Evolutionary conservation across 169 alveolate genomes (phyloP), one percentile per base, ranked within the genome.

Genomic region (Cryptosporidium sp.): DNA sequence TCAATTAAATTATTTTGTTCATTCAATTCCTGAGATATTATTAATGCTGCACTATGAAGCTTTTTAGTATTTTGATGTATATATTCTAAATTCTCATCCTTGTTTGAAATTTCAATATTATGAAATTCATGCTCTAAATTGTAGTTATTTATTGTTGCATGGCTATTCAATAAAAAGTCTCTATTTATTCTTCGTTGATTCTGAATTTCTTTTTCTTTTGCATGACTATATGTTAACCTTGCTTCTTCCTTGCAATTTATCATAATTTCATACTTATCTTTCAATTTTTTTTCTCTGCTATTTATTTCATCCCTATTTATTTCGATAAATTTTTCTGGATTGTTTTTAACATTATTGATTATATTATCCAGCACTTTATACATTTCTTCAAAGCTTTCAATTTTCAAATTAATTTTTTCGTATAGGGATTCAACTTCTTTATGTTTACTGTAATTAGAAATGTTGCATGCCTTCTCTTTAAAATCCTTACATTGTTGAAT

Each of bases 1-100:
- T 80, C 80, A 35, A 80, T 80, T 61, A 80, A 61, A 23, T 60
- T 60, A 80, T 80, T 80, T 65, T 80, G 89, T 42, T 80, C 89
- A 45, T 65, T 62, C 35, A 80, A 61, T 18, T 80, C 89, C 68
- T 80, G 53, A 21, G 89, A 80, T n/a, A 80, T 80, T 45, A 80
- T 51, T 23, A 39, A 29, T 14, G 89, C 89, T 21, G 75, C 89
- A 12, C 62, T 80, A 10, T 80, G 68, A 29, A 80, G 60, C 31
- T 60, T 80, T 42, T 62, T 45, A 29, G 89, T 62, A 39, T 80
- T 61, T 62, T 80, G 48, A 44, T n/a, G 31, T 18, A 80, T 80
- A 44, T 23, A 42, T 31, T 67, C 65, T 31, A 80, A 48, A 29
- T 31, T 60, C 29, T 80, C 89, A 62, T 62, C 37, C 10, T 33